These are phyloP conservation scores for Escallonia rubra DNA, from an alignment of 129 eudicot species.

Conservation along the genomic window DNA sequence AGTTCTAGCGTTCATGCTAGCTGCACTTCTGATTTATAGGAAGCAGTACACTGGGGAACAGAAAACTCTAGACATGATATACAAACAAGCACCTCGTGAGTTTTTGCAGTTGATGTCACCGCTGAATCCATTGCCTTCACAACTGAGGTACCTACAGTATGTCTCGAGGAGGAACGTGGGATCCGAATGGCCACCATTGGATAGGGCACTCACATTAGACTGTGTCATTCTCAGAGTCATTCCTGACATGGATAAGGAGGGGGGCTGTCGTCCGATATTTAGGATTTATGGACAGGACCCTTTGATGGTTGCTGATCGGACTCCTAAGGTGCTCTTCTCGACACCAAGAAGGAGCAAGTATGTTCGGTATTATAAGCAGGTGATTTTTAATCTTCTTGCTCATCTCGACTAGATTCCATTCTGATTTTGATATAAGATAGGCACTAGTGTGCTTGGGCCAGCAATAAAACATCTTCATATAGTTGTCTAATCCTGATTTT, in stretches of 20 bases:
- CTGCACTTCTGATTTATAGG: conserved; percentile 65
- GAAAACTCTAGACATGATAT: conserved; percentile 74
- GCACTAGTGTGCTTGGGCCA: background rate
- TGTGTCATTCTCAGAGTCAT: conserved; percentile 63
- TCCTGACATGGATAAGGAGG: conserved; percentile 73
- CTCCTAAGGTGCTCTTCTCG: conserved; percentile 59
- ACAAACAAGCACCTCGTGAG: conserved; percentile 86
- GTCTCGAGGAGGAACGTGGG: conserved; percentile 75
- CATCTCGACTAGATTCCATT: background rate
- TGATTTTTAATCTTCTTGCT: conserved; percentile 5
- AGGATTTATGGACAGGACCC: conserved; percentile 84
- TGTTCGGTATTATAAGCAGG: conserved; percentile 73
- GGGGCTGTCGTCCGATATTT: conserved; percentile 80
- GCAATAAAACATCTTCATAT: no score
- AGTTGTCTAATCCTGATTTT: no score
- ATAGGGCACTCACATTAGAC: conserved; percentile 64
- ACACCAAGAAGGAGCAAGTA: conserved; percentile 48
- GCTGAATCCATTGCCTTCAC: conserved; percentile 77
- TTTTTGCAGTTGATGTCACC: conserved; percentile 56
- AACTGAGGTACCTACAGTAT: conserved; percentile 78
- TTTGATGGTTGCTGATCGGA: conserved; percentile 54
- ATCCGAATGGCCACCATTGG: conserved; percentile 75
- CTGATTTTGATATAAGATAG: background rate
- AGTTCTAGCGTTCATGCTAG: conserved; percentile 72
- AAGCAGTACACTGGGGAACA: conserved; percentile 64